Evolutionary conservation across 345 rosid genomes (phyloP), one percentile per base, ranked within the genome.

Genomic region (Geranium brycei): DNA sequence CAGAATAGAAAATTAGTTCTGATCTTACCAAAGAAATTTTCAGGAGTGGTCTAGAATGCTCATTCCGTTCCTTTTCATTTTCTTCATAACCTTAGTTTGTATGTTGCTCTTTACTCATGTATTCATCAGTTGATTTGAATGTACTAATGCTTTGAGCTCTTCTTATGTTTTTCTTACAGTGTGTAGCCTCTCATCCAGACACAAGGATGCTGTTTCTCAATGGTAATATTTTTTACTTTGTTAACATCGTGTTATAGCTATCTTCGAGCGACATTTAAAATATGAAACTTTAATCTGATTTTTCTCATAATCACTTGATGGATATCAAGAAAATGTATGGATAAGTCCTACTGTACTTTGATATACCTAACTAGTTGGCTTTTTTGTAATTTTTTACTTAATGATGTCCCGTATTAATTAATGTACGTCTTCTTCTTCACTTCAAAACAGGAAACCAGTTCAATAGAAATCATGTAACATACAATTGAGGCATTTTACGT

Each of bases 181-280:
- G 99, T 63, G 99, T 95, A 11, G 99, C 99, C 69, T 91, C 99
- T 71, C 99, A 95, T 70, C 85, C 95, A 1, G 97, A 95, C 70
- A 95, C 99, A 17, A 85, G 96, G 73, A 88, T 85, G 97, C 66
- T 82, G 65, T 95, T 95, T 76, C 86, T 95, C 53, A 87, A 88
- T 71, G 96, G 97, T 91, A 84, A 66, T 69, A 47, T 71, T 78
- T 60, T 63, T 70, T 5, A 53, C 6, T 23, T 64, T 47, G 53
- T 47, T 47, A 47, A 47, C 14, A 47, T 10, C 41, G 3, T 4
- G 0, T 35, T 35, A 1, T 35, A 1, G 41, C 41, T 35, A 35
- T 7, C 10, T 1, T 35, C 3, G 7, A 35, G 41, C 41, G 0
- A 35, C 0, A 1, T 35, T 4, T 35, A 35, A 35, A 7, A 4